Evolutionary conservation across 805 yeast genomes (phyloP), one percentile per base, ranked within the genome.

Genomic region (Candida germanica): DNA sequence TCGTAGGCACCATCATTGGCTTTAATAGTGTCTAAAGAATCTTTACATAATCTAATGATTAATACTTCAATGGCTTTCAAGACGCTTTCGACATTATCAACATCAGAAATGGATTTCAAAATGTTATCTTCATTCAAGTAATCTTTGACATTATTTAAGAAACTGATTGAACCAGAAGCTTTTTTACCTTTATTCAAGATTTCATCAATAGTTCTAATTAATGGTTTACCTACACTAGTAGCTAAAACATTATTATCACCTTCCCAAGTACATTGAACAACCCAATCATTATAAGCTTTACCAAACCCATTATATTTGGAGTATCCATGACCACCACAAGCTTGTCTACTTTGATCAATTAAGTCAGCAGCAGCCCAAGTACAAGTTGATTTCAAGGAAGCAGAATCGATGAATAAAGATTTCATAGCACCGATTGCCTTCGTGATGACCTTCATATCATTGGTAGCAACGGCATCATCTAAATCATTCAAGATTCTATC

Each of bases 251-350:
- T 68, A 56, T 68, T 68, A 48, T 68, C 73, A 52, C 73, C 73
- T 53, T 68, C 73, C 73, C 73, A 68, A 20, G 73, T 68, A 53
- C 71, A 64, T 53, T 66, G 71, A 27, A 68, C 73, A 26, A 61
- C 71, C 71, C 72, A 68, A 39, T 68, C 73, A 29, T 61, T 65
- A 40, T 57, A 64, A 27, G 67, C 58, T 51, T 65, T 68, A 36
- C 72, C 73, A 38, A 68, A 68, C 16, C 72, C 73, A 42, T 57
- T 58, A 56, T 68, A 68, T 24, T 66, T 46, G 26, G 70, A 63
- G 58, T 68, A 68, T 41, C 73, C 73, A 47, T 62, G 72, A 35
- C 73, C 73, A 50, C 73, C 73, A 53, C 73, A 68, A 17, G 72
- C 56, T 51, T 68, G 73, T 50, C 73, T 60, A 25, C 60, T 40